phyloP scores from a whole-genome alignment of 2,329 filamentous ascomycete genomes.

The Myriosclerotinia duriaeana region DNA sequence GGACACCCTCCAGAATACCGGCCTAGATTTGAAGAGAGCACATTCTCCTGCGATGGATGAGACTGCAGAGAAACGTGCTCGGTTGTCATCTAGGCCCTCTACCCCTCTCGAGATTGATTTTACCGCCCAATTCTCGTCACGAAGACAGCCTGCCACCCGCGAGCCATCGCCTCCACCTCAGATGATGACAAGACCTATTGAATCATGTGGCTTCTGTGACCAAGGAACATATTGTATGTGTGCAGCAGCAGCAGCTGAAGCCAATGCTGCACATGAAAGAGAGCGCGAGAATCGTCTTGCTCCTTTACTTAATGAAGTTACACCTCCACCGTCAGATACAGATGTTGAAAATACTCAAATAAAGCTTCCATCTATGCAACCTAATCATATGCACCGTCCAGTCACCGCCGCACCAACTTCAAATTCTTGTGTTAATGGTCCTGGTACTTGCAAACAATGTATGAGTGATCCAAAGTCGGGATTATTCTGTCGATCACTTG shows the following conservation, averaged over 20 bases:
- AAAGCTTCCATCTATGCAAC: constrained; percentile 54
- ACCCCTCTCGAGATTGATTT: constrained; percentile 69
- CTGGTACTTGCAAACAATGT: constrained; percentile 78
- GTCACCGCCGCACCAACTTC: constrained; percentile 28
- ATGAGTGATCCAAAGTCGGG: constrained; percentile 74
- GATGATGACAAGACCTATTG: constrained; percentile 47
- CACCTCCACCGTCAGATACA: constrained; percentile 53
- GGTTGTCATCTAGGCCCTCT: constrained; percentile 49
- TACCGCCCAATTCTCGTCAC: constrained; percentile 60
- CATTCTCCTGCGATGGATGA: constrained; percentile 35
- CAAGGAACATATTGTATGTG: constrained; percentile 82
- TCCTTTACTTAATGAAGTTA: constrained; percentile 50
- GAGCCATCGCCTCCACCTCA: constrained; percentile 20
- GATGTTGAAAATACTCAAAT: constrained; percentile 59
- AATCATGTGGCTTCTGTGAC: constrained; percentile 79
- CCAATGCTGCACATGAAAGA: constrained; percentile 40
- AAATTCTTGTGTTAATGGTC: constrained; percentile 54
- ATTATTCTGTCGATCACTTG: constrained; percentile 78
- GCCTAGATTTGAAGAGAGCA: constrained; percentile 37
- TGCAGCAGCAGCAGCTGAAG: constrained; percentile 53
- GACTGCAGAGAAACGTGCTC: constrained; percentile 55
- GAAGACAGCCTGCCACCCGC: constrained; percentile 32
- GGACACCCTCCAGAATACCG: constrained; percentile 41
- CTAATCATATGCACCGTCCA: constrained; percentile 40
- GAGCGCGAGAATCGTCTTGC: constrained; percentile 42